phyloP scores from a whole-genome alignment of 164 flowering plant species.

The Litsea cubeba region DNA sequence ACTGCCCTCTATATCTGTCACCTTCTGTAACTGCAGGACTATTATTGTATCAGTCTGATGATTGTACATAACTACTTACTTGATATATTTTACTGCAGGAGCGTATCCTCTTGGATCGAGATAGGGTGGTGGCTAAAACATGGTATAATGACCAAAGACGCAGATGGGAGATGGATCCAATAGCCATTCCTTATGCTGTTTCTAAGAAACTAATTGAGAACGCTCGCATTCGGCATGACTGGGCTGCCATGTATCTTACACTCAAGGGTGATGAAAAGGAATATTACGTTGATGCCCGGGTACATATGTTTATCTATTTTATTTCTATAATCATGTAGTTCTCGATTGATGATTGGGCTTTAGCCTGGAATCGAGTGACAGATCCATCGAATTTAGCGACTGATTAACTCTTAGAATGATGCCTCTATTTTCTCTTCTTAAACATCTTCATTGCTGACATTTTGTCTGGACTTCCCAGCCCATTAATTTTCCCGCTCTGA shows the following conservation, averaged over 20 bases:
- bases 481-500: slow-evolving; percentile 9
- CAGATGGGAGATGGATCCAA: slow-evolving; percentile 91
- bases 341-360: not conserved
- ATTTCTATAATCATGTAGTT: not conserved
- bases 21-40: not conserved
- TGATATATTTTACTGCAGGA: slow-evolving; percentile 41
- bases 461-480: not conserved
- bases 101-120: slow-evolving; percentile 68
- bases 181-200: slow-evolving; percentile 86
- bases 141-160: slow-evolving; percentile 69
- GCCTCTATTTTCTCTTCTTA: not conserved
- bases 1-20: not conserved
- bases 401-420: not conserved
- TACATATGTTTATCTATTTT: slow-evolving; percentile 15
- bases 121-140: slow-evolving; percentile 74
- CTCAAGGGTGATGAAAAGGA: slow-evolving; percentile 81
- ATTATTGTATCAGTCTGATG: not conserved
- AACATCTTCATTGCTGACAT: not conserved
- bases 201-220: slow-evolving; percentile 64
- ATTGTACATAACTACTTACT: not conserved
- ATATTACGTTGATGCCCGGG: slow-evolving; percentile 70
- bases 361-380: not conserved
- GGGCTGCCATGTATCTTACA: slow-evolving; percentile 76
- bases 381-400: not conserved
- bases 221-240: slow-evolving; percentile 89